Percentiles rank a stretch among this genome's conserved stretches.
Evolutionary conservation across 345 rosid species (phyloP).

Genomic region (Dimocarpus longan): DNA sequence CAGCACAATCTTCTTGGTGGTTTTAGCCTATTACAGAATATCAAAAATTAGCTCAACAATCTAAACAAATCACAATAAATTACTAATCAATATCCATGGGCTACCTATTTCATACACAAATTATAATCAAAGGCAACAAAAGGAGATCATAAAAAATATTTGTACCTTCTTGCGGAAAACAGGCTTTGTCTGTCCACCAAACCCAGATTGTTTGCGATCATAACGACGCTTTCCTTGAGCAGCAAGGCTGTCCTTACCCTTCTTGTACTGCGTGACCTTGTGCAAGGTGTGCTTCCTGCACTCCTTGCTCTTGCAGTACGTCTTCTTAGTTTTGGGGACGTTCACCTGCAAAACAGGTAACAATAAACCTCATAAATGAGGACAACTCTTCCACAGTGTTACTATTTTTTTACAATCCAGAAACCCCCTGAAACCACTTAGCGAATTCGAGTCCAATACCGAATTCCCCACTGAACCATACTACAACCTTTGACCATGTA

Average conservation of each 20-base stretch:
- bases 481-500: too few species aligned
- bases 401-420: neutral
- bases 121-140: too few species aligned
- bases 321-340: conserved; percentile 85
- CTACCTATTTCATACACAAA: neutral
- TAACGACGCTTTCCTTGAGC: conserved; percentile 84
- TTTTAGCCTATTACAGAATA: conserved; percentile 53
- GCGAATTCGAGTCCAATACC: too few species aligned
- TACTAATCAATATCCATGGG: neutral
- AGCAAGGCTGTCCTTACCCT: conserved; percentile 87
- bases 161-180: conserved; percentile 85
- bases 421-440: too few species aligned
- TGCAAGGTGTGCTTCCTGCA: conserved; percentile 84
- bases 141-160: neutral
- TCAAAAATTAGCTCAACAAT: neutral
- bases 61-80: too few species aligned
- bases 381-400: too few species aligned
- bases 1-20: conserved; percentile 84
- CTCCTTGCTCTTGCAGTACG: conserved; percentile 76
- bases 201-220: conserved; percentile 82
- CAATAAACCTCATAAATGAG: neutral
- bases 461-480: too few species aligned
- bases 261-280: conserved; percentile 81
- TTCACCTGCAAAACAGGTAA: conserved; percentile 52
- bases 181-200: conserved; percentile 87